Conservation (phyloP, 129 eudicot genomes). For the Ambrosia trifida region DNA sequence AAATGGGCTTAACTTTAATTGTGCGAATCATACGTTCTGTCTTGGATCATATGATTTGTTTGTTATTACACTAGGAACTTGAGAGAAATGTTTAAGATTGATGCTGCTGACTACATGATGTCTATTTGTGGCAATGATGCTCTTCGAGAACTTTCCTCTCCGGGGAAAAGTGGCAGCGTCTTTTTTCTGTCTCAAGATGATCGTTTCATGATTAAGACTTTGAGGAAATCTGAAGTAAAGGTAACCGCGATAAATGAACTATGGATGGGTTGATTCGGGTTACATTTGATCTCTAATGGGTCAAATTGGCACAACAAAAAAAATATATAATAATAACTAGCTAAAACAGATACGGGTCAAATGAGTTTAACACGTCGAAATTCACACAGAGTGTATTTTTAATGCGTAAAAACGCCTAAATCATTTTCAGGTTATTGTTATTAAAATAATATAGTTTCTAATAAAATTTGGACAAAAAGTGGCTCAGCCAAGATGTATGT, state of each 20-base stretch:
- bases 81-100: conserved; percentile 96
- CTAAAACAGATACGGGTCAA: not conserved
- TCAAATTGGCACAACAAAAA: not conserved
- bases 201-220: conserved; percentile 92
- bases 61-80: conserved; percentile 54
- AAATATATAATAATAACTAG: not conserved
- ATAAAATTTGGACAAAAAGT: not conserved
- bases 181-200: conserved; percentile 97
- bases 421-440: not conserved
- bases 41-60: not conserved
- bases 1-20: too few relatives aligned
- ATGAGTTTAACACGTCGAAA: not conserved
- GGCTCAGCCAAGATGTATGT: not conserved
- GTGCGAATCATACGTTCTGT: too few relatives aligned
- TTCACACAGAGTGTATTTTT: not conserved
- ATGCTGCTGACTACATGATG: conserved; percentile 99
- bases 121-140: conserved; percentile 98
- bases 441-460: not conserved
- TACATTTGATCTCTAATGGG: too few relatives aligned
- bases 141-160: conserved; percentile 91
- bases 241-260: too few relatives aligned
- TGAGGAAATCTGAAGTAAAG: conserved; percentile 92
- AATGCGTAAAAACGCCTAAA: not conserved
- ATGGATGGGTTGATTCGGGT: too few relatives aligned
- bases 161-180: conserved; percentile 98